phyloP scores from a whole-genome alignment of 225 moss, liverwort and hornwort species.

The Bryum argenteum region DNA sequence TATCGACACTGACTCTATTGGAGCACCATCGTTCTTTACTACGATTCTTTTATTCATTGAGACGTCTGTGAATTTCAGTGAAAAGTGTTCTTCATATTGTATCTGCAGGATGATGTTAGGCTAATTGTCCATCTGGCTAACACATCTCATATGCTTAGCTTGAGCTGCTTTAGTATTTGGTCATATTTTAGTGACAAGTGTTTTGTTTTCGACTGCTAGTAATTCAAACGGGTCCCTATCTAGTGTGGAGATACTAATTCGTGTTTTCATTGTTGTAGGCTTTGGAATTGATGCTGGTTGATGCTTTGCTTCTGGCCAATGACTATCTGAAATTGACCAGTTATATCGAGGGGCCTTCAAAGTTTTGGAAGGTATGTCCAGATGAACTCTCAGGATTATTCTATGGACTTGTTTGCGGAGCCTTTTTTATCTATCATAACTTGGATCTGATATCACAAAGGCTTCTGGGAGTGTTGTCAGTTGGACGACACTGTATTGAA shows the following conservation, averaged over 20 bases:
- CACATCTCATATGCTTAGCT: too few species aligned
- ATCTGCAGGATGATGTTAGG: too few species aligned
- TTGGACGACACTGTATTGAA: constrained; percentile 85
- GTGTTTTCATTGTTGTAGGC: constrained; percentile 50
- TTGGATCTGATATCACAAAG: constrained; percentile 23
- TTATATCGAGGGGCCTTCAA: constrained; percentile 67
- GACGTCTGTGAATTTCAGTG: too few species aligned
- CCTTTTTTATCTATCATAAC: background rate
- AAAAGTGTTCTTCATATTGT: too few species aligned
- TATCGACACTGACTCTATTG: too few species aligned
- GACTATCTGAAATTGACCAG: constrained; percentile 69
- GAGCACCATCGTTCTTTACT: too few species aligned
- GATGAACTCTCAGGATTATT: constrained; percentile 4
- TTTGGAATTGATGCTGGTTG: constrained; percentile 88
- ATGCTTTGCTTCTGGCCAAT: constrained; percentile 81
- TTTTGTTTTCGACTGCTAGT: too few species aligned
- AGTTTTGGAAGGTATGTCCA: constrained; percentile 82
- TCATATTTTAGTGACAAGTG: too few species aligned
- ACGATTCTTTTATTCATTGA: too few species aligned
- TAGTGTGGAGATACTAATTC: too few species aligned
- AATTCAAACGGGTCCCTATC: too few species aligned
- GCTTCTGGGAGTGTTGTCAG: constrained; percentile 39
- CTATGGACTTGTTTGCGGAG: constrained; percentile 3
- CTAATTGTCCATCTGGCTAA: background rate
- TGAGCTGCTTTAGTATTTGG: too few species aligned